Percentiles rank a stretch among this genome's conserved stretches.
Conservation (phyloP, 768 basidiomycete species). For the Auriculariales sp. region DNA sequence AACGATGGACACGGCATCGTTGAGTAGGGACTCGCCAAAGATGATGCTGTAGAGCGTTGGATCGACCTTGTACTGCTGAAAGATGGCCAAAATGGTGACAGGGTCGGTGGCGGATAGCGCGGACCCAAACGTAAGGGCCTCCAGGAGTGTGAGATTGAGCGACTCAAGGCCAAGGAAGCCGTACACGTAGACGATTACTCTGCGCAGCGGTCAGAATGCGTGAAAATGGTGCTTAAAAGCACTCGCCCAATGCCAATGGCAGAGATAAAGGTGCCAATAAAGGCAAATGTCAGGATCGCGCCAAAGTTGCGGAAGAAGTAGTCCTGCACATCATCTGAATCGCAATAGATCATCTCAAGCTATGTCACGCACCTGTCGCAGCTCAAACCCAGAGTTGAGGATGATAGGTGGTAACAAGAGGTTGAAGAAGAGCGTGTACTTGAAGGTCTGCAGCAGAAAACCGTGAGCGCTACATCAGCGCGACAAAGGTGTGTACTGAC, state of each 20-base stretch:
- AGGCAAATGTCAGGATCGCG: conserved; percentile 87
- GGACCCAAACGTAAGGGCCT: conserved; percentile 93
- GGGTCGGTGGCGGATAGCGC: conserved; percentile 96
- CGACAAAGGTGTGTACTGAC: conserved; percentile 34
- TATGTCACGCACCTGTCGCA: conserved; percentile 64
- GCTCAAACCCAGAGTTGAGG: conserved; percentile 92
- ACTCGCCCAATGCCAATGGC: conserved; percentile 91
- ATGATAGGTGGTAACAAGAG: conserved; percentile 97
- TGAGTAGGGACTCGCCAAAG: conserved; percentile 91
- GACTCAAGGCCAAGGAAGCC: conserved; percentile 87
- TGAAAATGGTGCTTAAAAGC: conserved; percentile 2
- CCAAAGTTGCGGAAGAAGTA: conserved; percentile 99
- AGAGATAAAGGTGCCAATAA: conserved; percentile 90
- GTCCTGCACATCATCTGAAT: conserved; percentile 37
- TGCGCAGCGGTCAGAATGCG: conserved; percentile 41
- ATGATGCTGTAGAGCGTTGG: conserved; percentile 95
- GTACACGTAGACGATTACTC: conserved; percentile 87
- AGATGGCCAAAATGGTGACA: conserved; percentile 94
- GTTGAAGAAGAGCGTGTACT: conserved; percentile 96
- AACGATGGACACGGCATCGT: conserved; percentile 98
- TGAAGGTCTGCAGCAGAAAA: conserved; percentile 56
- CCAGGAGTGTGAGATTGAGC: conserved; percentile 69
- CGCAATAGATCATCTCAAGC: background rate
- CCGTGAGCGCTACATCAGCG: background rate
- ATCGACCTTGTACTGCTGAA: conserved; percentile 97